Evolutionary conservation across 805 yeast species (phyloP).

Genomic region (Komagataella phaffii): DNA sequence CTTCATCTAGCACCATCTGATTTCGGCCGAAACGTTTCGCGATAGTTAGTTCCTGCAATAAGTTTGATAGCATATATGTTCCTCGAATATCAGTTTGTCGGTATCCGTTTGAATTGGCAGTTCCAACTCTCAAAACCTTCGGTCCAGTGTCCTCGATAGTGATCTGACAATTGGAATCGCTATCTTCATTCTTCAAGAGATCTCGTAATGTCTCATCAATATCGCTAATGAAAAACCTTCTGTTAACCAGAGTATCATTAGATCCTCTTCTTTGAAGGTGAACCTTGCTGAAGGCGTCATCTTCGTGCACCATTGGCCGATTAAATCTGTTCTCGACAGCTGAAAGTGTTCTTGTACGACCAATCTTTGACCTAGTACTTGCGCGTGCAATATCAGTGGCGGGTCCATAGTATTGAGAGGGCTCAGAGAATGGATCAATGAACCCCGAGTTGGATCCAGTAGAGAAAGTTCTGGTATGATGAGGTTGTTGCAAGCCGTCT

Average conservation of each 20-base stretch:
- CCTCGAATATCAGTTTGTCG: constrained; percentile 67
- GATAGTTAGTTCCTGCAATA: constrained; percentile 78
- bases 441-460: neutral
- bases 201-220: constrained; percentile 62
- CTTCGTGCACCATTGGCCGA: constrained; percentile 1
- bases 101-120: constrained; percentile 76
- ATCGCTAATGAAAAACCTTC: constrained; percentile 53
- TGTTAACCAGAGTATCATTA: constrained; percentile 30
- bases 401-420: constrained; percentile 63
- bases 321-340: constrained; percentile 10
- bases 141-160: constrained; percentile 81
- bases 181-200: constrained; percentile 65
- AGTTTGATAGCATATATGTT: constrained; percentile 77
- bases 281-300: constrained; percentile 4
- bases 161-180: constrained; percentile 74
- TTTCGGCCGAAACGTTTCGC: constrained; percentile 73
- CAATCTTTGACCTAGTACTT: constrained; percentile 23
- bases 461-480: neutral
- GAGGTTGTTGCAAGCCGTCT: neutral
- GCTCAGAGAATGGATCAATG: constrained; percentile 52
- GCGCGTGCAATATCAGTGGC: constrained; percentile 38
- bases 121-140: constrained; percentile 65
- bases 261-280: constrained; percentile 33
- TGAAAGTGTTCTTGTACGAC: constrained; percentile 42
- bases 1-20: constrained; percentile 71